Evolutionary conservation across 208 protist genomes (phyloP).

Genomic region (Plasmodiophora brassicae): DNA sequence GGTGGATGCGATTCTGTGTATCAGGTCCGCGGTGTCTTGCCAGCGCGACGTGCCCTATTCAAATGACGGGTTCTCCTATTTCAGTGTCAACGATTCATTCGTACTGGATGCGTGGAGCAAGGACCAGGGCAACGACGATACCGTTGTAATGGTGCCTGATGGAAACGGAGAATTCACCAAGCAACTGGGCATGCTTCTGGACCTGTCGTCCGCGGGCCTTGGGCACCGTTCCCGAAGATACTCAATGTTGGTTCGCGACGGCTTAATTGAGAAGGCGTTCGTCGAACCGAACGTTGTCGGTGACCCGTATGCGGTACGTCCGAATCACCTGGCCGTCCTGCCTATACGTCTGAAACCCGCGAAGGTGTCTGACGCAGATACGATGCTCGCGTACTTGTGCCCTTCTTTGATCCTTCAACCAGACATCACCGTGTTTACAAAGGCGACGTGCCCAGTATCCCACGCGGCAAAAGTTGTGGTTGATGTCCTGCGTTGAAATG

Average conservation of each 20-base stretch:
- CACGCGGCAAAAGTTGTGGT: neutral
- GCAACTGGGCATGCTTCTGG: neutral
- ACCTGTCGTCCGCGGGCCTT: constrained; percentile 1
- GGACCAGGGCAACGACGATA: neutral
- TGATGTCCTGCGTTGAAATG: too few relatives aligned
- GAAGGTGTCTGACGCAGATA: constrained; percentile 19
- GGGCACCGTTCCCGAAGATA: constrained; percentile 38
- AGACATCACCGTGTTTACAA: constrained; percentile 10
- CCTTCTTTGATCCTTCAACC: neutral
- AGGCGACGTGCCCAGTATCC: neutral
- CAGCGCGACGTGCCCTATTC: too few relatives aligned
- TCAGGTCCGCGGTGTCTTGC: too few relatives aligned
- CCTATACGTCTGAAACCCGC: neutral
- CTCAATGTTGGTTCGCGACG: constrained; percentile 35
- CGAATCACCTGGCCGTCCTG: too few relatives aligned
- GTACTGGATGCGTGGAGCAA: constrained; percentile 14
- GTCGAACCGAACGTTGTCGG: neutral
- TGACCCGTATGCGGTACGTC: constrained; percentile 16
- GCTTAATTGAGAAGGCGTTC: constrained; percentile 32
- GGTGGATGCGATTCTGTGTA: constrained; percentile 1
- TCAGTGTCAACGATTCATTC: constrained; percentile 37
- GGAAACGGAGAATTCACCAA: constrained; percentile 14
- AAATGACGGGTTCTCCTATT: too few relatives aligned
- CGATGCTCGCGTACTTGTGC: constrained; percentile 26
- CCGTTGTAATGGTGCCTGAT: neutral